Percentiles rank a stretch among this genome's conserved stretches.
phyloP scores from a whole-genome alignment of 1,284 basidiomycete species.

The Clitocybe nebularis region DNA sequence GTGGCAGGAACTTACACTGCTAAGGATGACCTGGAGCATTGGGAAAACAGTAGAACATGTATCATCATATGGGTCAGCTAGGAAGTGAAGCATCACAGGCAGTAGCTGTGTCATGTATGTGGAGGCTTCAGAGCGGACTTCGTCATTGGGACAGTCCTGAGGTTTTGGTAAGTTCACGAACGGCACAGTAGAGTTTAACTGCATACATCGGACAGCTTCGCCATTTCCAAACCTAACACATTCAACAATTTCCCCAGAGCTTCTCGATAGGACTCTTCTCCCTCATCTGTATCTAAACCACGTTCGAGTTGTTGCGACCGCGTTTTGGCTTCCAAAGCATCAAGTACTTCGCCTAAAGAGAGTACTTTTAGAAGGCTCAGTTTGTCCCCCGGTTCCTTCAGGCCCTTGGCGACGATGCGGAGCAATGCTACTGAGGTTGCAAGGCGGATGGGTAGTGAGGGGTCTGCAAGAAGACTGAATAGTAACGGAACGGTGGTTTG shows the following conservation, averaged over 20 bases:
- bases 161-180: slow-evolving; percentile 4
- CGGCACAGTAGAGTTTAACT: not conserved
- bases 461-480: slow-evolving; percentile 82
- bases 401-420: slow-evolving; percentile 86
- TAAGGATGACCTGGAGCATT: slow-evolving; percentile 72
- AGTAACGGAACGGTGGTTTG: slow-evolving; percentile 85
- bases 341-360: slow-evolving; percentile 77
- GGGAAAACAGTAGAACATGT: slow-evolving; percentile 84
- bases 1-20: slow-evolving; percentile 51
- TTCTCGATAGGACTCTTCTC: slow-evolving; percentile 85
- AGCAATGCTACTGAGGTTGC: slow-evolving; percentile 80
- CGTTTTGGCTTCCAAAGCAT: slow-evolving; percentile 77
- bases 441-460: slow-evolving; percentile 75
- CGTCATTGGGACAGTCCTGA: slow-evolving; percentile 61
- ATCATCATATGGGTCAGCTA: slow-evolving; percentile 87
- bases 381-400: slow-evolving; percentile 91
- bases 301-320: slow-evolving; percentile 63
- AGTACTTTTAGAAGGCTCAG: slow-evolving; percentile 88
- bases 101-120: slow-evolving; percentile 68
- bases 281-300: slow-evolving; percentile 67
- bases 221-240: slow-evolving; percentile 79
- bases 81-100: slow-evolving; percentile 83
- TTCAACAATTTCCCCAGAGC: slow-evolving; percentile 86
- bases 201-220: slow-evolving; percentile 73
- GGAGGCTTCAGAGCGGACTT: slow-evolving; percentile 67